Conservation (phyloP, 1,284 basidiomycete genomes). For the Phylloboletellus chloephorus region DNA sequence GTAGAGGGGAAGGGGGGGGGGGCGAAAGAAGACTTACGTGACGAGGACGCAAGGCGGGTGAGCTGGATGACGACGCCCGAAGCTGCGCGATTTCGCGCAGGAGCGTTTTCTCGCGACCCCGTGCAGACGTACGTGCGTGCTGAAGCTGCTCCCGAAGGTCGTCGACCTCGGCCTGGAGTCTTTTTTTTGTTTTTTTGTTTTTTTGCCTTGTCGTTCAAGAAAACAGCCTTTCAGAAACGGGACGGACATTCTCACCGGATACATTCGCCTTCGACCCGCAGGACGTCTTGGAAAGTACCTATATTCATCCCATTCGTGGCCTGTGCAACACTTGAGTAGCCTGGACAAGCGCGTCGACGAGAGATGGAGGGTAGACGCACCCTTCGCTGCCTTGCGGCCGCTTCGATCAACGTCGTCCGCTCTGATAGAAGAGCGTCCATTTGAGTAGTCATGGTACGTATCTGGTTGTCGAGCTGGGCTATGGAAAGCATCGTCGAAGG, state of each 20-base stretch:
- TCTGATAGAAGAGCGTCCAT: constrained; percentile 37
- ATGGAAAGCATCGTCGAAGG: constrained; percentile 14
- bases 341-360: background rate
- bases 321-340: constrained; percentile 5
- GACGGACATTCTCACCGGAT: constrained; percentile 24
- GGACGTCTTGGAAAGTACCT: constrained; percentile 19
- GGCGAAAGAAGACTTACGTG: constrained; percentile 9
- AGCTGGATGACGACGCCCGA: constrained; percentile 1
- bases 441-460: constrained; percentile 32
- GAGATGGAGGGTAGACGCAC: constrained; percentile 14
- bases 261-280: constrained; percentile 34
- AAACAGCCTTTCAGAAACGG: background rate
- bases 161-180: constrained; percentile 25
- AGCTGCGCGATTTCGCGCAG: constrained; percentile 25
- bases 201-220: constrained; percentile 6
- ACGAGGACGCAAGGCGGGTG: background rate
- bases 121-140: constrained; percentile 12
- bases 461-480: constrained; percentile 32
- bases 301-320: constrained; percentile 16
- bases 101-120: constrained; percentile 20
- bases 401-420: constrained; percentile 28
- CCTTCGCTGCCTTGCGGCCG: constrained; percentile 22
- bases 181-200: no score
- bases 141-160: constrained; percentile 26
- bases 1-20: no score